phyloP scores from a whole-genome alignment of 2,329 filamentous ascomycete genomes.

The Thelonectria blattea region DNA sequence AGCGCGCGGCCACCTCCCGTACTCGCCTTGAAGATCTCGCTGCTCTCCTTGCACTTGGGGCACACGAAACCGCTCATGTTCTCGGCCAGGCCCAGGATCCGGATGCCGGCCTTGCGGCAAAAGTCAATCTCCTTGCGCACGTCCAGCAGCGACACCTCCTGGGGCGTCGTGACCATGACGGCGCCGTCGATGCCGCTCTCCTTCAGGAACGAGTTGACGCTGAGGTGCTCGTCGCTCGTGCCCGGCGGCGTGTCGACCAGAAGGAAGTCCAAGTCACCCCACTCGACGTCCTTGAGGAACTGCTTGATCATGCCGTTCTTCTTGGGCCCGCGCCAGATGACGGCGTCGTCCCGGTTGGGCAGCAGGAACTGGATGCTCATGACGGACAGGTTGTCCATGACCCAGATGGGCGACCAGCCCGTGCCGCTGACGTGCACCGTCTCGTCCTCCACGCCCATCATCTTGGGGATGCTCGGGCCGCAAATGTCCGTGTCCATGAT shows the following conservation, averaged over 20 bases:
- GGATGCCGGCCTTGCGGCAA: slow-evolving; percentile 91
- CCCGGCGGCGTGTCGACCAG: slow-evolving; percentile 95
- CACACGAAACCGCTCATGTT: slow-evolving; percentile 99
- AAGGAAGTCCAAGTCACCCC: slow-evolving; percentile 93
- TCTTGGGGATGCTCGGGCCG: slow-evolving; percentile 94
- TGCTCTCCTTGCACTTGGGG: slow-evolving; percentile 82
- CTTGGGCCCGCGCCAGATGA: slow-evolving; percentile 98
- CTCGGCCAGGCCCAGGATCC: slow-evolving; percentile 87
- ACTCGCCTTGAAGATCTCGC: slow-evolving; percentile 87
- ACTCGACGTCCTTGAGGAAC: slow-evolving; percentile 96
- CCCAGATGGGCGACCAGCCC: slow-evolving; percentile 96
- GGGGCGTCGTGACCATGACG: slow-evolving; percentile 90
- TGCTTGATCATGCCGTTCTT: slow-evolving; percentile 99
- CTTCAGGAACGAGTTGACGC: slow-evolving; percentile 89
- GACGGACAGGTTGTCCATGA: slow-evolving; percentile 88
- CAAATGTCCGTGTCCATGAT: slow-evolving; percentile 99
- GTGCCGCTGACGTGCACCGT: slow-evolving; percentile 88
- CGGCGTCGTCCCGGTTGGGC: slow-evolving; percentile 88
- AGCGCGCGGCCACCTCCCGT: slow-evolving; percentile 85
- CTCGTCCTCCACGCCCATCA: slow-evolving; percentile 96
- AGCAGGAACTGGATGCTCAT: slow-evolving; percentile 99
- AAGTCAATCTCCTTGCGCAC: slow-evolving; percentile 98
- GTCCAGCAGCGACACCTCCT: slow-evolving; percentile 90
- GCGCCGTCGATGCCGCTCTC: slow-evolving; percentile 93
- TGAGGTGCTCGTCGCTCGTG: slow-evolving; percentile 93